phyloP scores from a whole-genome alignment of 306 rosid species.

The Lathyrus sativus region DNA sequence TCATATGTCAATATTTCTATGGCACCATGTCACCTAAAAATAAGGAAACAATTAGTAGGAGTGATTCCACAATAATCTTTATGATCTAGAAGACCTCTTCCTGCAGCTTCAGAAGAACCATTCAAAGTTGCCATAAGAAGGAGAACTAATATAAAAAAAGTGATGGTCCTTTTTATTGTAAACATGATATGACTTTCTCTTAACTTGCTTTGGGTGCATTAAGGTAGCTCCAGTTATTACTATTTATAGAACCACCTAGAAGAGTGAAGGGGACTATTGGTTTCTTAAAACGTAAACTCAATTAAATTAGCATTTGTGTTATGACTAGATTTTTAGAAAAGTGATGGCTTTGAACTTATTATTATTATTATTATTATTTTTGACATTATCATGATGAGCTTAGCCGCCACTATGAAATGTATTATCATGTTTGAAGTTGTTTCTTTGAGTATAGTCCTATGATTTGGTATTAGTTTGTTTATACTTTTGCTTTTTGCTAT shows the following conservation, averaged over 20 bases:
- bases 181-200: neutral
- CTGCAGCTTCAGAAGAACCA: neutral
- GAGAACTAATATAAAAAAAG: neutral
- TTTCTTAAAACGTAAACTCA: neutral
- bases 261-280: neutral
- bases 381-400: too few species aligned
- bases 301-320: neutral
- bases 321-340: too few species aligned
- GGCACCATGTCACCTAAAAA: too few species aligned
- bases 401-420: too few species aligned
- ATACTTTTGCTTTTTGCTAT: too few species aligned
- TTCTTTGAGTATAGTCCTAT: too few species aligned
- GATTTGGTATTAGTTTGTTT: too few species aligned
- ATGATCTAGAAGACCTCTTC: neutral
- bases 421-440: too few species aligned
- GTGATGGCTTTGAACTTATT: too few species aligned
- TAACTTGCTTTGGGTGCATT: neutral
- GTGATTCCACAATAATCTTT: neutral
- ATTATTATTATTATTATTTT: too few species aligned
- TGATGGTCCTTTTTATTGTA: neutral
- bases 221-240: neutral
- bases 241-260: neutral
- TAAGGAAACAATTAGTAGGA: neutral
- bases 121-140: neutral
- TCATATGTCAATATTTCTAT: neutral